A percentile compares a stretch with the other conserved stretches of the same genome.
phyloP scores from a whole-genome alignment of 176 grass and related monocot genomes.

The Oryza australiensis region DNA sequence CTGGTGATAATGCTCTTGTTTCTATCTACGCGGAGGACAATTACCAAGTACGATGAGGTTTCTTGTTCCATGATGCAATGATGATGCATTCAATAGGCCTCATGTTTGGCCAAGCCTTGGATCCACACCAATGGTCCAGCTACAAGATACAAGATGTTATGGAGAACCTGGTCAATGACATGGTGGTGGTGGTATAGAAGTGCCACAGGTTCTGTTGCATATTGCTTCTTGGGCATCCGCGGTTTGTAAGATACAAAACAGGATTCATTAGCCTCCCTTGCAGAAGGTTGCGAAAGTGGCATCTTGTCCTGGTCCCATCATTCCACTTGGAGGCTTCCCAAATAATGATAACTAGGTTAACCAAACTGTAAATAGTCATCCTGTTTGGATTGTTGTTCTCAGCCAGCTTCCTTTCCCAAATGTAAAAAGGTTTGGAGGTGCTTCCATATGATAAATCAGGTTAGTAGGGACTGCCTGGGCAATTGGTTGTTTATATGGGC shows the following conservation, averaged over 20 bases:
- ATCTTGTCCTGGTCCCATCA: slow-evolving; percentile 40
- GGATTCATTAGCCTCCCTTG: slow-evolving; percentile 91
- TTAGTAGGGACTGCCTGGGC: slow-evolving; percentile 49
- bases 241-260: slow-evolving; percentile 64
- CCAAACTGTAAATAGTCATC: slow-evolving; percentile 82
- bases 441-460: slow-evolving; percentile 78
- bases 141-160: slow-evolving; percentile 52
- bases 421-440: slow-evolving; percentile 61
- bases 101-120: slow-evolving; percentile 42
- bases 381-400: slow-evolving; percentile 52
- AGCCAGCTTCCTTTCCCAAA: slow-evolving; percentile 44
- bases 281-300: slow-evolving; percentile 48
- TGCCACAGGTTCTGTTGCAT: slow-evolving; percentile 23
- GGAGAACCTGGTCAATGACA: slow-evolving; percentile 31
- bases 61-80: slow-evolving; percentile 4
- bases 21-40: slow-evolving; percentile 91
- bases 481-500: slow-evolving; percentile 67
- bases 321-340: slow-evolving; percentile 58
- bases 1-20: slow-evolving; percentile 72
- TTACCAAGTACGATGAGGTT: slow-evolving; percentile 64
- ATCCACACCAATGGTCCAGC: slow-evolving; percentile 36
- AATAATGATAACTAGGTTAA: slow-evolving; percentile 79
- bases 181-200: neutral
- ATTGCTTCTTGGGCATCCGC: slow-evolving; percentile 45
- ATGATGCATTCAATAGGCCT: slow-evolving; percentile 20